phyloP scores from a whole-genome alignment of 768 basidiomycete genomes.

The Mycena chlorophos region DNA sequence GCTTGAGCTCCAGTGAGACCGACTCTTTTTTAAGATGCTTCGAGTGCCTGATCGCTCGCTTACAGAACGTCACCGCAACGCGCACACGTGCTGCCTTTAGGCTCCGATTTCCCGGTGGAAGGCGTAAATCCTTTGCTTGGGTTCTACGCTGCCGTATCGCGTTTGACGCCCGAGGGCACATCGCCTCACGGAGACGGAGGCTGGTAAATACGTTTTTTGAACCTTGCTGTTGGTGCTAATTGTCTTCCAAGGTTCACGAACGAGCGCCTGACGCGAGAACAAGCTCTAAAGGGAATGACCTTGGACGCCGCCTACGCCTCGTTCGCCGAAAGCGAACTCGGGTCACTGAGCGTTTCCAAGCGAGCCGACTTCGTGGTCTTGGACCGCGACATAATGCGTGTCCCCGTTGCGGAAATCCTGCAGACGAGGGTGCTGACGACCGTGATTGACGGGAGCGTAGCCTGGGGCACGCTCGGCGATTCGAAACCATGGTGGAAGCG shows the following conservation, averaged over 20 bases:
- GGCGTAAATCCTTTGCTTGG: constrained; percentile 85
- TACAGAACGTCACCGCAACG: constrained; percentile 51
- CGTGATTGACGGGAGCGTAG: constrained; percentile 70
- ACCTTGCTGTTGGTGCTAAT: not conserved
- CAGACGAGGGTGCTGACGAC: constrained; percentile 68
- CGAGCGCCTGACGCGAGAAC: constrained; percentile 72
- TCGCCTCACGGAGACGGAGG: constrained; percentile 84
- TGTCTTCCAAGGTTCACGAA: constrained; percentile 61
- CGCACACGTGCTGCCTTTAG: constrained; percentile 74
- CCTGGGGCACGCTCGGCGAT: constrained; percentile 47
- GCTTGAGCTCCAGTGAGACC: constrained; percentile 50
- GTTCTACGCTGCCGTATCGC: constrained; percentile 85
- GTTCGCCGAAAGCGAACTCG: constrained; percentile 69
- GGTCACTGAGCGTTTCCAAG: constrained; percentile 75
- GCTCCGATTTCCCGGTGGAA: constrained; percentile 95
- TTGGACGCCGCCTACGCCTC: constrained; percentile 86
- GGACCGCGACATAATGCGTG: constrained; percentile 75
- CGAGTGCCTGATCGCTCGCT: not conserved
- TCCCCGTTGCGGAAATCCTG: constrained; percentile 62
- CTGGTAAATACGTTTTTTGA: constrained; percentile 54
- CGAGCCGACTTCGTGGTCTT: constrained; percentile 87
- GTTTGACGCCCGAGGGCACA: constrained; percentile 63
- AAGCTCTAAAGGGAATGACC: constrained; percentile 91
- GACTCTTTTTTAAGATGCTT: not conserved
- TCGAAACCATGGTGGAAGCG: not conserved